phyloP scores from a whole-genome alignment of 2,329 filamentous ascomycete genomes.

The Aspergillus quadrilineatus region DNA sequence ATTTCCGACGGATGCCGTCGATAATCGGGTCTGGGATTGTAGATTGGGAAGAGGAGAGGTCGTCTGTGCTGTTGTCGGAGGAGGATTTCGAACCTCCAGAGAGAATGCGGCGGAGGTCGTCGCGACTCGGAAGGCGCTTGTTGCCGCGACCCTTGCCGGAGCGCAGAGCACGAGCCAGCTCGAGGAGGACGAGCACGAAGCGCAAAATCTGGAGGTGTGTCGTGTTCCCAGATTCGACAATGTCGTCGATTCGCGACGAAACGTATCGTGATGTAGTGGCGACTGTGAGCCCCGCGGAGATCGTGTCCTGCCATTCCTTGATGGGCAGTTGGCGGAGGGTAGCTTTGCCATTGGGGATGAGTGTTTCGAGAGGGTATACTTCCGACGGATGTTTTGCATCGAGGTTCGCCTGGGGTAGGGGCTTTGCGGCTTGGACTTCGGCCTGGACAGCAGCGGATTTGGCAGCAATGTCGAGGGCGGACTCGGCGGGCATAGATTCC shows the following conservation, averaged over 20 bases:
- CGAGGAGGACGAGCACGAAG: conserved; percentile 46
- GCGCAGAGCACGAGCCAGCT: conserved; percentile 41
- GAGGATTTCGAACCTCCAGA: conserved; percentile 25
- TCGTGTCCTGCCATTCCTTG: conserved; percentile 44
- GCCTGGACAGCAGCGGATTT: conserved; percentile 39
- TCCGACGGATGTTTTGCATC: conserved; percentile 44
- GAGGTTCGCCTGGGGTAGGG: conserved; percentile 45
- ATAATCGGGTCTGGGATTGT: conserved; percentile 40
- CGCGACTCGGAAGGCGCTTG: conserved; percentile 41
- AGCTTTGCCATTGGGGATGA: conserved; percentile 43
- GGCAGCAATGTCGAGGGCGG: conserved; percentile 30
- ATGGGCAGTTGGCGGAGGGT: conserved; percentile 46
- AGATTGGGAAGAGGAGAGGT: conserved; percentile 14
- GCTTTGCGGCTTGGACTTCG: conserved; percentile 48
- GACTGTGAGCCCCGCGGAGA: conserved; percentile 36
- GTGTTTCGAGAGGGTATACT: conserved; percentile 45
- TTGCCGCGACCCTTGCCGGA: conserved; percentile 37
- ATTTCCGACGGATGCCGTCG: conserved; percentile 42
- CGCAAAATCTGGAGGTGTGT: conserved; percentile 46
- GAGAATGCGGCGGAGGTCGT: conserved; percentile 41
- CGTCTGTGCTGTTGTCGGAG: conserved; percentile 14
- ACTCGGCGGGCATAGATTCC: conserved; percentile 40
- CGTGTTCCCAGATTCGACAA: conserved; percentile 40
- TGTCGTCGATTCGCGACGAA: conserved; percentile 40
- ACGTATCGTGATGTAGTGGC: conserved; percentile 46